Evolutionary conservation across 192 early-diverging fungal genomes (phyloP).

Genomic region (Rhizophagus clarus): DNA sequence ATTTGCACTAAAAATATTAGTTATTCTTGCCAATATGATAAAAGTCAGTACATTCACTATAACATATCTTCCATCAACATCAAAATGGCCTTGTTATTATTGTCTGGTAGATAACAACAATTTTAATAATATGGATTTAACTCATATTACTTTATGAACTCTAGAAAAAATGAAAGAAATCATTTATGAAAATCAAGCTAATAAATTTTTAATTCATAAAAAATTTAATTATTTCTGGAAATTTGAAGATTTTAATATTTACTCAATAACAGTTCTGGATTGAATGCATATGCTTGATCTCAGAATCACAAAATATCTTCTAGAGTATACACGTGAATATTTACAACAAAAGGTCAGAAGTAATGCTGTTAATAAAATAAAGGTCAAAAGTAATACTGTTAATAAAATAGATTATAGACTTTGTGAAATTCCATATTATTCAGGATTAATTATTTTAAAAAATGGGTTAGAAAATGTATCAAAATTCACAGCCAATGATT

Average conservation of each 20-base stretch:
- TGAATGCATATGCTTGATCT: not conserved
- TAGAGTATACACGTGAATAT: not conserved
- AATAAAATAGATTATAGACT: not conserved
- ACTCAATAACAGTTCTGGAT: not conserved
- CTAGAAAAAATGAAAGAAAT: not conserved
- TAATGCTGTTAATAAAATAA: not conserved
- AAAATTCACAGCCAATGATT: not conserved
- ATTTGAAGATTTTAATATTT: conserved; percentile 1
- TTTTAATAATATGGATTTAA: not conserved
- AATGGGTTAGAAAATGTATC: not conserved
- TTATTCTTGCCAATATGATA: not conserved
- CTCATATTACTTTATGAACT: not conserved
- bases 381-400: not conserved
- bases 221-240: not conserved
- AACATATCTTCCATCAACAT: not conserved
- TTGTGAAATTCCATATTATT: not conserved
- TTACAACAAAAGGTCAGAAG: not conserved
- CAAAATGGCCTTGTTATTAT: not conserved
- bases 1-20: not conserved
- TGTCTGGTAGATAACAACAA: not conserved
- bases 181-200: not conserved
- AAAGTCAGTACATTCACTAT: not conserved
- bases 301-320: not conserved
- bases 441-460: not conserved
- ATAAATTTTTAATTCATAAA: not conserved